Evolutionary conservation across 176 grass and related monocot species (phyloP), one percentile per base, ranked within the genome.

Genomic region (Neostapfia colusana): DNA sequence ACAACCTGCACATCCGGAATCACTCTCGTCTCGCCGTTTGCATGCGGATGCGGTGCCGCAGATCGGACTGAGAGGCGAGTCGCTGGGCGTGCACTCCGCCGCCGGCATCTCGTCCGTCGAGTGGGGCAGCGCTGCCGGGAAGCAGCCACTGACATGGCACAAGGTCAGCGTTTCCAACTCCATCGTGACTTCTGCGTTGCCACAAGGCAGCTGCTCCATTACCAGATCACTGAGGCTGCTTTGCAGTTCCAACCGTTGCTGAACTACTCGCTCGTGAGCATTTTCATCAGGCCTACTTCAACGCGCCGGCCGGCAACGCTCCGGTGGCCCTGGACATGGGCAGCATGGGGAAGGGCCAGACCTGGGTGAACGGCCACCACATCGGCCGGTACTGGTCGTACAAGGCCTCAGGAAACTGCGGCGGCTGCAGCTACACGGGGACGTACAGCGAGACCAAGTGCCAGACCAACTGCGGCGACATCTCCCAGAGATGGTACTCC

Each of bases 271-370:
- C n/a, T n/a, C 3, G 31, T 59, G 39, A 39, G n/a, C 45, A n/a
- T 26, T 68, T 34, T 78, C 24, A 8, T 27, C 7, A 97, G 93
- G 74, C 95, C 26, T 90, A 83, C 85, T 98, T 98, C 87, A 85
- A 82, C 74, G 91, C 91, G 53, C 95, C 95, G 26, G 72, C 79
- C 2, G 89, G 95, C 15, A 77, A 21, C 64, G 87, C 90, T 0
- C 95, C 95, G 72, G 70, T 98, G 69, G 91, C 95, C 6, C 86
- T 98, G 36, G 95, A 98, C 69, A 90, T 98, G 85, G 83, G 82
- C 2, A 94, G 95, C 89, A 98, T 98, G 95, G 89, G 89, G 0
- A 98, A 98, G 82, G 95, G 95, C 5, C 91, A 98, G 81, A 80
- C 86, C 23, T 98, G 95, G 95, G 89, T 98, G 17, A 98, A 98